Conservation (phyloP, 169 alveolate species). For the Besnoitia besnoiti region DNA sequence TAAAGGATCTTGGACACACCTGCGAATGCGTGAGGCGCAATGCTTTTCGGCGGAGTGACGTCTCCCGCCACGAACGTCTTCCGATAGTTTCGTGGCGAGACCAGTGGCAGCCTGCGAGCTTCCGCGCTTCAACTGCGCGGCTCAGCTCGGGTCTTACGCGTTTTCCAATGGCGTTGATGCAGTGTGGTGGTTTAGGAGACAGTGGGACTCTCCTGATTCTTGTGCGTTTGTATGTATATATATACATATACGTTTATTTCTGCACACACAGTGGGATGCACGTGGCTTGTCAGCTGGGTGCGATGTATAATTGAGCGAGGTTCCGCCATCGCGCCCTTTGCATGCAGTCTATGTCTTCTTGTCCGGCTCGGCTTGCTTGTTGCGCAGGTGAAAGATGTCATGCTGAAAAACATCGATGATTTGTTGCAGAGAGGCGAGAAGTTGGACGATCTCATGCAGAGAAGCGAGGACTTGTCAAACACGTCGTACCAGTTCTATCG, state of each 20-base stretch:
- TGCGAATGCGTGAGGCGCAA: too few relatives aligned
- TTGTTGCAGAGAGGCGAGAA: constrained; percentile 94
- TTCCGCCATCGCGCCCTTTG: not conserved
- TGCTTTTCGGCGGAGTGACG: not conserved
- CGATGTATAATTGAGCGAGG: not conserved
- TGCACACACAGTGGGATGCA: not conserved
- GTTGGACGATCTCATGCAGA: constrained; percentile 92
- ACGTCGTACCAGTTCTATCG: constrained; percentile 84
- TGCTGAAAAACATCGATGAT: constrained; percentile 83
- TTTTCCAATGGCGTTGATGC: too few relatives aligned
- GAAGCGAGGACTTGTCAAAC: constrained; percentile 85
- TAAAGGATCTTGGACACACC: too few relatives aligned
- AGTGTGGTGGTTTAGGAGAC: too few relatives aligned
- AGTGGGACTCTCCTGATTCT: not conserved
- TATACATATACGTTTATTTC: not conserved
- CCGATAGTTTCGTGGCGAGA: too few relatives aligned
- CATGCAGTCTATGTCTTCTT: not conserved
- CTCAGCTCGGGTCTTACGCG: too few relatives aligned
- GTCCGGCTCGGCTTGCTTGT: not conserved
- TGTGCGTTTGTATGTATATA: not conserved
- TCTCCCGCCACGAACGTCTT: not conserved
- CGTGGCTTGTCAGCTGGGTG: not conserved
- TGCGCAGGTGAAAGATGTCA: constrained; percentile 75
- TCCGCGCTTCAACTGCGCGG: too few relatives aligned
- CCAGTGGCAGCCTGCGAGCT: too few relatives aligned